A percentile compares a stretch with the other conserved stretches of the same genome.
Conservation (phyloP, 306 rosid species). For the Cucurbita pepo region DNA sequence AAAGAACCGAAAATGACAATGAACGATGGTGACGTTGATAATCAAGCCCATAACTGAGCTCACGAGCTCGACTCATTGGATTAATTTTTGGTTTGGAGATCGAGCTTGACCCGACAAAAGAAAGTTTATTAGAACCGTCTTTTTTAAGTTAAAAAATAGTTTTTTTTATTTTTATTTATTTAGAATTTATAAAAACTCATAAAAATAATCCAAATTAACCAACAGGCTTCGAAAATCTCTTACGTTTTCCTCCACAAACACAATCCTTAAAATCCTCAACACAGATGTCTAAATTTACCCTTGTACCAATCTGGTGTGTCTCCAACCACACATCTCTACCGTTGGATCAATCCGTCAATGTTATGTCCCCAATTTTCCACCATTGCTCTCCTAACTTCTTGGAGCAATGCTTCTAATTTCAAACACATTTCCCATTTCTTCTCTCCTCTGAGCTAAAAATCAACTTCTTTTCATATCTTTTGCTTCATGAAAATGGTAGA, state of each 20-base stretch:
- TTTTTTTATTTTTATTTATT: no score
- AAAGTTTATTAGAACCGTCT: no score
- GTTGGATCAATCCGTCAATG: not conserved
- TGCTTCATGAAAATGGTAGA: not conserved
- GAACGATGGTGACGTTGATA: no score
- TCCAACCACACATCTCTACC: slow-evolving; percentile 5
- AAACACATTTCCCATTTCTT: not conserved
- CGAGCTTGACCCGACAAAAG: no score
- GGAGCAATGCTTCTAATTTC: slow-evolving; percentile 2
- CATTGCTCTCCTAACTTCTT: not conserved
- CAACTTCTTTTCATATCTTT: not conserved
- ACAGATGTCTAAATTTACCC: slow-evolving; percentile 9
- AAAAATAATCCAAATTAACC: not conserved
- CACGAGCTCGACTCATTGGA: no score
- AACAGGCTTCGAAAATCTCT: not conserved
- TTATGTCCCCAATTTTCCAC: not conserved
- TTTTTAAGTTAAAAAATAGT: no score
- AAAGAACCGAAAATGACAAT: no score
- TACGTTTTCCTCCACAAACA: slow-evolving; percentile 16
- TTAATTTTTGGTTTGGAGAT: no score
- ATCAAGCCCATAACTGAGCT: no score
- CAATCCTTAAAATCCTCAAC: slow-evolving; percentile 28
- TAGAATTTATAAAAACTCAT: no score
- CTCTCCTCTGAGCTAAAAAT: not conserved
- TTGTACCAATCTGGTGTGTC: slow-evolving; percentile 24